Percentiles rank a stretch among this genome's conserved stretches.
Evolutionary conservation across 352 stramenopile species (phyloP).

Genomic region (Pythium volutum): DNA sequence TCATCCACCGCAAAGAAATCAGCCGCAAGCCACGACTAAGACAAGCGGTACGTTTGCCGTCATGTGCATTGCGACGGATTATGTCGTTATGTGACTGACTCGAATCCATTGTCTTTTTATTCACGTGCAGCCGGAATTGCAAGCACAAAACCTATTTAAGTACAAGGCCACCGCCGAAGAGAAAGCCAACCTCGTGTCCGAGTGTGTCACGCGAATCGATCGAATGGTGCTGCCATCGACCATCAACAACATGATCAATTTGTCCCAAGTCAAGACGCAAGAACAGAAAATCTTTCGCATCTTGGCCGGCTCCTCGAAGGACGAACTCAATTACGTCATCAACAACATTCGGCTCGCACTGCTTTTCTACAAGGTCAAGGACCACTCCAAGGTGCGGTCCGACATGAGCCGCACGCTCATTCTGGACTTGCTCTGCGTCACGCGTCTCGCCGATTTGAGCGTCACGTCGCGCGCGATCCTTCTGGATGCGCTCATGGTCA

Average conservation of each 20-base stretch:
- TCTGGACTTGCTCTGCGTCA: slow-evolving; percentile 93
- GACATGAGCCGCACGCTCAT: slow-evolving; percentile 91
- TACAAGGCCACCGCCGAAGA: slow-evolving; percentile 80
- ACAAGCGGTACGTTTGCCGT: slow-evolving; percentile 34
- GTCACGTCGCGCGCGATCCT: slow-evolving; percentile 91
- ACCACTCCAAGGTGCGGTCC: slow-evolving; percentile 66
- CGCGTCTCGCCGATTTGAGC: slow-evolving; percentile 90
- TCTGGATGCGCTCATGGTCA: slow-evolving; percentile 95
- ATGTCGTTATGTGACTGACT: background rate
- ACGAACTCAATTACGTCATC: slow-evolving; percentile 97
- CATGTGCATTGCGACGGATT: background rate
- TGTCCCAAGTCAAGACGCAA: slow-evolving; percentile 69
- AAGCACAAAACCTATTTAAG: slow-evolving; percentile 70
- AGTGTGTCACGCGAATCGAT: slow-evolving; percentile 75
- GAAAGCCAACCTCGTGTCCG: slow-evolving; percentile 67
- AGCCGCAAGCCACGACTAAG: slow-evolving; percentile 49
- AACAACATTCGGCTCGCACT: slow-evolving; percentile 93
- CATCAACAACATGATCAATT: slow-evolving; percentile 89
- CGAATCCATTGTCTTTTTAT: background rate
- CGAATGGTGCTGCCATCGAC: slow-evolving; percentile 83
- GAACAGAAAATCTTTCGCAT: slow-evolving; percentile 96
- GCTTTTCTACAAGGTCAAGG: slow-evolving; percentile 99
- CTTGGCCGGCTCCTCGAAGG: slow-evolving; percentile 91
- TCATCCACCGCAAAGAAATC: slow-evolving; percentile 74
- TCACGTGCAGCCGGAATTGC: slow-evolving; percentile 4